phyloP scores from a whole-genome alignment of 306 rosid species.

The Corylus americana region DNA sequence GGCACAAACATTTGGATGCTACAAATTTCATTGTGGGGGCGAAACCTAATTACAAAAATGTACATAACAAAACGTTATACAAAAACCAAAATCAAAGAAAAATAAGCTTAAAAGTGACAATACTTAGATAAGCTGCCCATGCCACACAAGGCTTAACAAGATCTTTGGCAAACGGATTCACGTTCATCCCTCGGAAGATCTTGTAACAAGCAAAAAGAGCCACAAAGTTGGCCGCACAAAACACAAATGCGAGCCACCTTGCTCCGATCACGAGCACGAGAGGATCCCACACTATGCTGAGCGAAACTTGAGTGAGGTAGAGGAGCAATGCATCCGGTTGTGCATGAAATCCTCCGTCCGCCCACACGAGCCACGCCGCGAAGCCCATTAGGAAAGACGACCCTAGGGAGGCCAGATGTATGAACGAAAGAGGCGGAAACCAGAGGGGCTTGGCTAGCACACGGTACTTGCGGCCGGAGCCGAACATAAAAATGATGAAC shows the following conservation, averaged over 20 bases:
- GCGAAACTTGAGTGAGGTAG: slow-evolving; percentile 43
- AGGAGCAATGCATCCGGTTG: slow-evolving; percentile 45
- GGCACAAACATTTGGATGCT: neutral
- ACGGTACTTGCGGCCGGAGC: slow-evolving; percentile 45
- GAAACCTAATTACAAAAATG: neutral
- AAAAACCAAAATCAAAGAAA: slow-evolving; percentile 23
- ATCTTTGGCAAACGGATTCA: slow-evolving; percentile 60
- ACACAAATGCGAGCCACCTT: slow-evolving; percentile 34
- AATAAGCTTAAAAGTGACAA: slow-evolving; percentile 36
- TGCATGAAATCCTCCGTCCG: slow-evolving; percentile 61
- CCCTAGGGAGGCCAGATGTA: slow-evolving; percentile 43
- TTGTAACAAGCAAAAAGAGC: slow-evolving; percentile 44
- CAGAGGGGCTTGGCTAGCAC: slow-evolving; percentile 42
- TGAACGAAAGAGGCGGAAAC: slow-evolving; percentile 66
- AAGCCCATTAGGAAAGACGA: slow-evolving; percentile 65
- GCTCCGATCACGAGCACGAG: slow-evolving; percentile 48
- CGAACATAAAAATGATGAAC: slow-evolving; percentile 38
- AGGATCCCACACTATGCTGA: slow-evolving; percentile 66
- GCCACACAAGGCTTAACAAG: slow-evolving; percentile 51
- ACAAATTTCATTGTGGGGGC: neutral
- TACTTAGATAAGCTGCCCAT: slow-evolving; percentile 44
- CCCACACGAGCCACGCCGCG: slow-evolving; percentile 80
- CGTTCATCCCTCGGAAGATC: slow-evolving; percentile 47
- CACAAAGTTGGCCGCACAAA: slow-evolving; percentile 39
- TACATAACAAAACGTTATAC: neutral